Conservation (phyloP, 352 stramenopile genomes). For the Phytophthora ramorum region DNA sequence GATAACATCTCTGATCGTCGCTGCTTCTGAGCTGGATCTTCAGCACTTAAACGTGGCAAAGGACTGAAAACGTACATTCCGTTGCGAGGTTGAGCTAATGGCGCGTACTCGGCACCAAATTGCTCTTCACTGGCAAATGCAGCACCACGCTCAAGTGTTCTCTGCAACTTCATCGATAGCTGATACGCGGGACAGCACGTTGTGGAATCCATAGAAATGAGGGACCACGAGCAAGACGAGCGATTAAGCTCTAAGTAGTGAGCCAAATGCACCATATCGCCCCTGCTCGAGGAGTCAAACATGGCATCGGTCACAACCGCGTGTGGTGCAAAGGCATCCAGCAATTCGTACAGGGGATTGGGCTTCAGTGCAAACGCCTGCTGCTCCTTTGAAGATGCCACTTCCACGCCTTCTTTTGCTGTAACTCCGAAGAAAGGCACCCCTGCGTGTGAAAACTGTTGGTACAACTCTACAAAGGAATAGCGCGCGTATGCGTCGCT, state of each 20-base stretch:
- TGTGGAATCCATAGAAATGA: conserved; percentile 68
- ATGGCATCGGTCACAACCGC: conserved; percentile 52
- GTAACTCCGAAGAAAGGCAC: conserved; percentile 62
- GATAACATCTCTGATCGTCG: conserved; percentile 16
- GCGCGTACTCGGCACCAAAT: conserved; percentile 45
- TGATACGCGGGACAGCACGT: conserved; percentile 59
- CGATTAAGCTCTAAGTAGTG: conserved; percentile 45
- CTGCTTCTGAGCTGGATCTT: conserved; percentile 18
- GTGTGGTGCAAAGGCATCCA: conserved; percentile 50
- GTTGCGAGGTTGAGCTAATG: conserved; percentile 27
- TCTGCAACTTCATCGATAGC: conserved; percentile 42
- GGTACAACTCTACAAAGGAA: conserved; percentile 58
- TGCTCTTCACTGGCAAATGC: conserved; percentile 47
- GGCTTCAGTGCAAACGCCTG: conserved; percentile 18
- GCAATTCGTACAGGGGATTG: conserved; percentile 41
- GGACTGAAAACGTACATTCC: conserved; percentile 44
- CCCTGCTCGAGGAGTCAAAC: conserved; percentile 40
- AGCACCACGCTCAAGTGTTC: conserved; percentile 43
- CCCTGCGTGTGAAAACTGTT: conserved; percentile 44
- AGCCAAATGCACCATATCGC: conserved; percentile 42
- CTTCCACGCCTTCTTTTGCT: conserved; percentile 14
- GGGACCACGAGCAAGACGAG: conserved; percentile 49
- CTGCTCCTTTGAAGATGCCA: not conserved
- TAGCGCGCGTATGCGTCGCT: conserved; percentile 66
- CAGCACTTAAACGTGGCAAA: conserved; percentile 26